Percentiles rank a stretch among this genome's conserved stretches.
Evolutionary conservation across 2,329 filamentous ascomycete species (phyloP).

Genomic region (Hypomyces rosellus): DNA sequence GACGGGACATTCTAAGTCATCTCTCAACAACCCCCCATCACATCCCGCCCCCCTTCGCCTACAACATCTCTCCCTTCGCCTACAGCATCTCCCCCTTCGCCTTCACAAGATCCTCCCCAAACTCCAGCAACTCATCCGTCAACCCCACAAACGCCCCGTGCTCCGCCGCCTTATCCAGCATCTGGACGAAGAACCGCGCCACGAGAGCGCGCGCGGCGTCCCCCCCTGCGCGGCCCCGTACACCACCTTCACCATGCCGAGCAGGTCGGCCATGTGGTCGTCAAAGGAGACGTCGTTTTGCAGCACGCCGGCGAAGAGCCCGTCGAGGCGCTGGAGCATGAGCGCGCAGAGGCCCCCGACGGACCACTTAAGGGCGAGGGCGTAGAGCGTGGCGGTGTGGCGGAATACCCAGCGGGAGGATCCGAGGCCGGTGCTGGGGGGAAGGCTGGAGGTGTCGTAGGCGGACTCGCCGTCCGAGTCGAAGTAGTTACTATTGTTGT

Average conservation of each 20-base stretch:
- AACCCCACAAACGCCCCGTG: slow-evolving; percentile 12
- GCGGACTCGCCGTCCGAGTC: no score
- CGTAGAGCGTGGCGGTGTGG: slow-evolving; percentile 19
- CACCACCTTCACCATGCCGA: slow-evolving; percentile 14
- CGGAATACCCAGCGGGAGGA: slow-evolving; percentile 10
- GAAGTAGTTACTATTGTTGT: background rate
- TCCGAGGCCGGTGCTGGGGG: slow-evolving; percentile 3
- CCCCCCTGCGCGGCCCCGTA: slow-evolving; percentile 18
- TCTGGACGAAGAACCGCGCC: slow-evolving; percentile 16
- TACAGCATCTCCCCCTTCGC: background rate
- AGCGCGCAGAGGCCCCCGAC: slow-evolving; percentile 15
- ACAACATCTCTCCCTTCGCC: background rate
- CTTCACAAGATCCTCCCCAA: slow-evolving; percentile 13
- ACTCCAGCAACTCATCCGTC: slow-evolving; percentile 16
- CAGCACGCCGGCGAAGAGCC: slow-evolving; percentile 11
- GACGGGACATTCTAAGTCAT: no score
- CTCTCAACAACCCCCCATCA: background rate
- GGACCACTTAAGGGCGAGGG: slow-evolving; percentile 21
- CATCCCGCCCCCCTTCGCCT: background rate
- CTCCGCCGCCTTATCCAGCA: slow-evolving; percentile 15
- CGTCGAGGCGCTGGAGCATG: slow-evolving; percentile 16
- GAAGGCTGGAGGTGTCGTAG: background rate
- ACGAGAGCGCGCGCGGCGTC: slow-evolving; percentile 17
- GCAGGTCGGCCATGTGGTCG: slow-evolving; percentile 15
- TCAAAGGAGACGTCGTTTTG: slow-evolving; percentile 3